phyloP scores from a whole-genome alignment of 768 basidiomycete species.

The Hypholoma fasciculare region DNA sequence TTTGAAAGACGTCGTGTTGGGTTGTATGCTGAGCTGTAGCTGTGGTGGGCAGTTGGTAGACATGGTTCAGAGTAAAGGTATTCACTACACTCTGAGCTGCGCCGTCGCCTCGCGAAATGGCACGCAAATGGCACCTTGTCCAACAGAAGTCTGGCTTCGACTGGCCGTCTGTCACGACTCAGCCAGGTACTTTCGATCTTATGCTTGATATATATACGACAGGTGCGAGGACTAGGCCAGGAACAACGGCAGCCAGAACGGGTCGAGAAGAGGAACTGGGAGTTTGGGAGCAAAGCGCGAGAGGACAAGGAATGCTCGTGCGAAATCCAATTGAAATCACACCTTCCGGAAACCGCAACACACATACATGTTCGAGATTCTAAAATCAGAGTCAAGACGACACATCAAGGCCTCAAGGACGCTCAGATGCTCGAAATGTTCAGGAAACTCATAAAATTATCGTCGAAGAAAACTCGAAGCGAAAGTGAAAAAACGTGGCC shows the following conservation, averaged over 20 bases:
- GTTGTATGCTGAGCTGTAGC: conserved; percentile 51
- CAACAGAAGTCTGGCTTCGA: neutral
- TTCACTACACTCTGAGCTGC: neutral
- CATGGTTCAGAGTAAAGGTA: conserved; percentile 23
- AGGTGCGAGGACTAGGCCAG: neutral
- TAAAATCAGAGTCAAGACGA: neutral
- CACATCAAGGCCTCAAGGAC: neutral
- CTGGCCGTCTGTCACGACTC: neutral
- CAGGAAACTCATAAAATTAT: too few relatives aligned
- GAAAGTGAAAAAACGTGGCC: neutral
- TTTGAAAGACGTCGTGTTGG: conserved; percentile 55
- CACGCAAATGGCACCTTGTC: neutral
- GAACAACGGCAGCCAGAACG: neutral
- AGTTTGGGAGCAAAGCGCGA: neutral
- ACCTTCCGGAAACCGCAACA: neutral
- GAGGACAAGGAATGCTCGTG: neutral
- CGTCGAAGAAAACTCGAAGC: neutral
- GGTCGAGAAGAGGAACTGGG: neutral
- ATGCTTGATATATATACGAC: neutral
- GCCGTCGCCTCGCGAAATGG: neutral
- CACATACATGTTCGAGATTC: neutral
- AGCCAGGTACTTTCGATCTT: neutral
- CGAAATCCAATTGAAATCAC: neutral
- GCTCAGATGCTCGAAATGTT: neutral
- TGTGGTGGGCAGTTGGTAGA: conserved; percentile 49